Percentiles rank a stretch among this genome's conserved stretches.
Conservation (phyloP, 2,329 filamentous ascomycete species). For the Penicillium frequentans region DNA sequence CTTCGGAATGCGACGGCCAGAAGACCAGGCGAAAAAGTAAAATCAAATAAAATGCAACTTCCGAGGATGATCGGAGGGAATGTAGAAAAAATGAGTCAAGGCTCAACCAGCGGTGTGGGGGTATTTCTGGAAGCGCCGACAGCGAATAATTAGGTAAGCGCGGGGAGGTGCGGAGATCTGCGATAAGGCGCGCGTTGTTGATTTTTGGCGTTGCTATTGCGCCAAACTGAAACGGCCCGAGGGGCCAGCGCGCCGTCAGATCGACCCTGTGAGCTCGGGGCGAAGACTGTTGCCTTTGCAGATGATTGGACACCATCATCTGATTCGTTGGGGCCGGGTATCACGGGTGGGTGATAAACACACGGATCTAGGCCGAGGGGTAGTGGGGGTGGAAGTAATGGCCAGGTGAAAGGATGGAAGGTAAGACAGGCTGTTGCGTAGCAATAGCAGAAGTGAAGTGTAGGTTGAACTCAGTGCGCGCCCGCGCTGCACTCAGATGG, state of each 20-base stretch:
- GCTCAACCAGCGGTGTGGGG: conserved; percentile 1
- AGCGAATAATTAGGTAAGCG: conserved; percentile 28
- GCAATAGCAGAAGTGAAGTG: conserved; percentile 7
- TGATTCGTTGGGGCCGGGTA: conserved; percentile 11
- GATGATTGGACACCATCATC: conserved; percentile 1
- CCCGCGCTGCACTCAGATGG: conserved; percentile 18
- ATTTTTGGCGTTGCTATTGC: not conserved
- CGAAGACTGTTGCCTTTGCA: not conserved
- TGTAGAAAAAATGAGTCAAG: conserved; percentile 2
- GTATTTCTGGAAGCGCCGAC: conserved; percentile 25
- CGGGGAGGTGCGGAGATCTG: conserved; percentile 14
- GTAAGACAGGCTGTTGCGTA: conserved; percentile 4
- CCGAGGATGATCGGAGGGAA: conserved; percentile 3
- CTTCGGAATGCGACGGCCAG: conserved; percentile 3
- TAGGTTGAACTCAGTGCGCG: conserved; percentile 14
- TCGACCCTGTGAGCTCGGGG: not conserved
- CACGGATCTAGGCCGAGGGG: not conserved
- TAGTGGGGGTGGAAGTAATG: not conserved
- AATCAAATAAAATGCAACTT: not conserved
- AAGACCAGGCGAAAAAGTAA: not conserved
- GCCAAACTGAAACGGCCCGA: not conserved
- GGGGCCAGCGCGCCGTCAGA: not conserved
- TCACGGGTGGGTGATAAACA: conserved; percentile 8
- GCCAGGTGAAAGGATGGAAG: not conserved
- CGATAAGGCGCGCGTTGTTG: conserved; percentile 3